A percentile compares a stretch with the other conserved stretches of the same genome.
phyloP scores from a whole-genome alignment of 2,329 filamentous ascomycete species.

The Xylariales sp. region DNA sequence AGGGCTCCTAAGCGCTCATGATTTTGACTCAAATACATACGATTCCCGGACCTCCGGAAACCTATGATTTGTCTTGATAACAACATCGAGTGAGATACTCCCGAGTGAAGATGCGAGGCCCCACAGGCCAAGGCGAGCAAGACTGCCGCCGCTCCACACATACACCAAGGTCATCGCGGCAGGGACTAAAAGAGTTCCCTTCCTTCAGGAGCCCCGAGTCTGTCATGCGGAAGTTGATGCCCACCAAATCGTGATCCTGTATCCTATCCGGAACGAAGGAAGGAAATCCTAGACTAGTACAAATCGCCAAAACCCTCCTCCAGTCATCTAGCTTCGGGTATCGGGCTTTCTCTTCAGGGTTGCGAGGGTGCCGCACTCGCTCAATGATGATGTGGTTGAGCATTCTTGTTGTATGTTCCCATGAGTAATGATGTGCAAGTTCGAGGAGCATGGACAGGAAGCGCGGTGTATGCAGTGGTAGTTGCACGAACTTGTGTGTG shows the following conservation, averaged over 20 bases:
- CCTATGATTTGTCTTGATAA: neutral
- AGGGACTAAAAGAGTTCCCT: constrained; percentile 1
- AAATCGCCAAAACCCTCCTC: neutral
- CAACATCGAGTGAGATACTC: constrained; percentile 2
- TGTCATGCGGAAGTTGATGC: constrained; percentile 1
- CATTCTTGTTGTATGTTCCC: constrained; percentile 1
- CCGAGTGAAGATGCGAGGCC: neutral
- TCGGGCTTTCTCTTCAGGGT: constrained; percentile 1
- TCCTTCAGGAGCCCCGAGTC: constrained; percentile 1
- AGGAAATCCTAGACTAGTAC: constrained; percentile 1
- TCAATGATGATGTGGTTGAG: constrained; percentile 5
- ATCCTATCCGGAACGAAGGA: neutral
- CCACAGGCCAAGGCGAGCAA: neutral
- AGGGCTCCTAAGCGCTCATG: no score
- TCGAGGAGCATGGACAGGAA: constrained; percentile 2
- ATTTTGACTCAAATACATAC: no score
- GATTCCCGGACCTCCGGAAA: no score
- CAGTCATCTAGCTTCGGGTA: constrained; percentile 6
- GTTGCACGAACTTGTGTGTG: neutral
- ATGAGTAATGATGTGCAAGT: constrained; percentile 3
- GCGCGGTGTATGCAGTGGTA: constrained; percentile 1
- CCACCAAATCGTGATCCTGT: neutral
- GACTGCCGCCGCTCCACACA: constrained; percentile 1
- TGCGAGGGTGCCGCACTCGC: constrained; percentile 2
- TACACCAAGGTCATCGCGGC: neutral